Evolutionary conservation across 1,139 yeast genomes (phyloP).

Genomic region (Candida sp.): DNA sequence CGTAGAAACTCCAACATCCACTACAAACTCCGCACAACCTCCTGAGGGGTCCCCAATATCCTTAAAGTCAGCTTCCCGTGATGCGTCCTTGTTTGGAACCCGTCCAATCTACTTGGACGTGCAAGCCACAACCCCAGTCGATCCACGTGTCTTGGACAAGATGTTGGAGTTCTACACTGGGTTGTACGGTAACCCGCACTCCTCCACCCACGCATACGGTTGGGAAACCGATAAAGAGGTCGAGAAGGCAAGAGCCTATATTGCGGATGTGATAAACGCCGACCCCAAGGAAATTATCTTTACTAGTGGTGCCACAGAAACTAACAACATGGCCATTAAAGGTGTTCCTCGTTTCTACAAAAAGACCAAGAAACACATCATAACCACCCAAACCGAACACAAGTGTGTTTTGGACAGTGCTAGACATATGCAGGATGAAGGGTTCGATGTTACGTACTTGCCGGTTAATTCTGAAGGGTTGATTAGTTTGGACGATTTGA

Average conservation of each 20-base stretch:
- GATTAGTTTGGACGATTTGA: slow-evolving; percentile 75
- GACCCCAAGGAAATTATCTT: slow-evolving; percentile 97
- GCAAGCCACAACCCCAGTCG: slow-evolving; percentile 99
- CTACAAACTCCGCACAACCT: slow-evolving; percentile 26
- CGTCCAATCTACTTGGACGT: slow-evolving; percentile 94
- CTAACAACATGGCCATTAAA: slow-evolving; percentile 92
- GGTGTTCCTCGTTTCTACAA: slow-evolving; percentile 96
- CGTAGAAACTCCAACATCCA: slow-evolving; percentile 12
- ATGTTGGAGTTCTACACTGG: slow-evolving; percentile 96
- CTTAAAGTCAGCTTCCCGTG: slow-evolving; percentile 51
- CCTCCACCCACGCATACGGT: slow-evolving; percentile 97
- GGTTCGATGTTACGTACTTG: slow-evolving; percentile 93
- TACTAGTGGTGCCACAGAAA: slow-evolving; percentile 98
- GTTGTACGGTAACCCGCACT: slow-evolving; percentile 96
- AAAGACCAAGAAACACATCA: slow-evolving; percentile 89
- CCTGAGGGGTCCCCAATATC: slow-evolving; percentile 49
- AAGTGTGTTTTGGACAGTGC: slow-evolving; percentile 98
- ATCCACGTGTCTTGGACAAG: slow-evolving; percentile 93
- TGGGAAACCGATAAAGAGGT: slow-evolving; percentile 98
- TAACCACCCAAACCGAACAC: slow-evolving; percentile 97
- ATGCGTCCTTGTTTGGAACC: slow-evolving; percentile 56
- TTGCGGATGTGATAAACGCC: slow-evolving; percentile 87
- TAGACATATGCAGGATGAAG: slow-evolving; percentile 94
- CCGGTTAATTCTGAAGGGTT: slow-evolving; percentile 86
- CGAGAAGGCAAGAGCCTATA: slow-evolving; percentile 80